phyloP scores from a whole-genome alignment of 179 eudicot genomes.

The Patellifolia procumbens region DNA sequence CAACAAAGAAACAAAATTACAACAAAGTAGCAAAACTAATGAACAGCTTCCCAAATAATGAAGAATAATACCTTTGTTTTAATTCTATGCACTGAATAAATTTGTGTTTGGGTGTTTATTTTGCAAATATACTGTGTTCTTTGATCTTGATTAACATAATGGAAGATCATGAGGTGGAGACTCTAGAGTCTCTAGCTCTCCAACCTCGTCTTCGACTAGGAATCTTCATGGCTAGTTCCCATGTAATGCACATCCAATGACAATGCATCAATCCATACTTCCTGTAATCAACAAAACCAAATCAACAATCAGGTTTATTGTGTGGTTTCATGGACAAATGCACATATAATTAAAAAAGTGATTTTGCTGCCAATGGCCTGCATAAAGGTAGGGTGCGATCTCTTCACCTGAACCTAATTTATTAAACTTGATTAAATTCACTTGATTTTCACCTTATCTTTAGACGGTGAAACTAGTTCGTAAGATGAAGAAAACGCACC shows the following conservation, averaged over 20 bases:
- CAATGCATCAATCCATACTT: conserved; percentile 86
- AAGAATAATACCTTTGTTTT: too few species aligned
- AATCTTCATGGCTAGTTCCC: conserved; percentile 90
- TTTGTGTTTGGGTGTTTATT: too few species aligned
- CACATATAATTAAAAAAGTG: too few species aligned
- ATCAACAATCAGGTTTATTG: not conserved
- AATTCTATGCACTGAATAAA: conserved; percentile 24
- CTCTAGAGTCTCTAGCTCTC: conserved; percentile 54
- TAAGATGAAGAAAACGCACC: too few species aligned
- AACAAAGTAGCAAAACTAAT: conserved; percentile 13
- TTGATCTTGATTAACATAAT: conserved; percentile 40
- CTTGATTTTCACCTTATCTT: too few species aligned
- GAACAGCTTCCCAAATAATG: conserved; percentile 12
- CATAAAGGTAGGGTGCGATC: too few species aligned
- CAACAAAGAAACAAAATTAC: conserved; percentile 4
- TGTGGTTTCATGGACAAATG: too few species aligned
- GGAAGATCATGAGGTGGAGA: conserved; percentile 75
- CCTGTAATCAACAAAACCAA: conserved; percentile 40
- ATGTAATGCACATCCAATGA: conserved; percentile 86
- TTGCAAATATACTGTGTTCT: not conserved
- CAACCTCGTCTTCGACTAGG: conserved; percentile 72
- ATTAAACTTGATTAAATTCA: too few species aligned
- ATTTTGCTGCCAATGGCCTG: too few species aligned
- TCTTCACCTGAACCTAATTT: too few species aligned
- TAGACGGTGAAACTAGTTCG: too few species aligned